Percentiles rank a stretch among this genome's conserved stretches.
Conservation (phyloP, 805 yeast species). For the Myxozyma monticola region DNA sequence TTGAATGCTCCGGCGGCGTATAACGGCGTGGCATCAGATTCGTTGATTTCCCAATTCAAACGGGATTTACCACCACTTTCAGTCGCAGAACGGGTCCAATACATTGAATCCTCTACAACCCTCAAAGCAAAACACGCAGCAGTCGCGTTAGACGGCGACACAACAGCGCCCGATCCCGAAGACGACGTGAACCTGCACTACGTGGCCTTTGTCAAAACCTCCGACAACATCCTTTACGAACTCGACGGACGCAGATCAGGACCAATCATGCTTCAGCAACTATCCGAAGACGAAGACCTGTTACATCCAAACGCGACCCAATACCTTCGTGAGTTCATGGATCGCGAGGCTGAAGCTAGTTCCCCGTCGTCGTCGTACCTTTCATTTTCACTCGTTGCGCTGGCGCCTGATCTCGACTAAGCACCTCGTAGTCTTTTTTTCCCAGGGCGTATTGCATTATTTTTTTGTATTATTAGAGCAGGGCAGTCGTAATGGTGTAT, state of each 20-base stretch:
- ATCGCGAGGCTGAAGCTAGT: conserved; percentile 39
- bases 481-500: background rate
- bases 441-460: too few species aligned
- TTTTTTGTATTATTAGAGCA: background rate
- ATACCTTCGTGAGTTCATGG: conserved; percentile 68
- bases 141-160: conserved; percentile 42
- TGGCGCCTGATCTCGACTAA: too few species aligned
- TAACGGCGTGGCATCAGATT: conserved; percentile 34
- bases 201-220: conserved; percentile 64
- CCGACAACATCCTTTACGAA: conserved; percentile 66
- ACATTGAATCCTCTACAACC: conserved; percentile 46
- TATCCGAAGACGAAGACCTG: conserved; percentile 50
- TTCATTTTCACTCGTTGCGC: conserved; percentile 25
- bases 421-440: too few species aligned
- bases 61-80: conserved; percentile 28
- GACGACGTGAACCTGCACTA: conserved; percentile 67
- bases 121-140: conserved; percentile 45
- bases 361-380: conserved; percentile 12
- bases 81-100: conserved; percentile 43
- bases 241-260: conserved; percentile 86
- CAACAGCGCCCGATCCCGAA: conserved; percentile 44
- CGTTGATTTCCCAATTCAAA: conserved; percentile 35
- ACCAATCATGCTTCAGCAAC: conserved; percentile 60
- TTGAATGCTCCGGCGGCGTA: conserved; percentile 41
- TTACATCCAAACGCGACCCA: conserved; percentile 50